A percentile compares a stretch with the other conserved stretches of the same genome.
Evolutionary conservation across 2,329 filamentous ascomycete species (phyloP).

Genomic region (Amylocarpus encephaloides): DNA sequence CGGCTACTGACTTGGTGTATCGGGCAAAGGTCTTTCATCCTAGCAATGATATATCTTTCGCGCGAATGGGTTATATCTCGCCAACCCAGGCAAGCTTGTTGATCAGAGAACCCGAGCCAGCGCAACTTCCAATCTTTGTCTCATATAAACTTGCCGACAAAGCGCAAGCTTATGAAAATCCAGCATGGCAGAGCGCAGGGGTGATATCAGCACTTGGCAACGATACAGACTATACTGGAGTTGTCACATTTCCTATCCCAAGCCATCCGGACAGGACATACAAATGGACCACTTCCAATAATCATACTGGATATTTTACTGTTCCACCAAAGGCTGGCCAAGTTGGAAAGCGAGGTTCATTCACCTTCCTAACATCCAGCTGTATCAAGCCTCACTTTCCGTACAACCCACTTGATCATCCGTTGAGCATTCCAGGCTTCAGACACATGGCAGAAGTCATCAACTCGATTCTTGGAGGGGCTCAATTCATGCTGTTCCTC

Average conservation of each 20-base stretch:
- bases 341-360: constrained; percentile 59
- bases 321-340: constrained; percentile 67
- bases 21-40: constrained; percentile 65
- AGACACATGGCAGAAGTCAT: constrained; percentile 68
- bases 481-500: constrained; percentile 75
- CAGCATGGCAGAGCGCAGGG: constrained; percentile 62
- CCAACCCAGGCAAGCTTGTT: constrained; percentile 72
- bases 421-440: constrained; percentile 76
- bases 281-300: constrained; percentile 80
- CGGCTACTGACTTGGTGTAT: constrained; percentile 73
- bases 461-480: constrained; percentile 52
- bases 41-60: constrained; percentile 72
- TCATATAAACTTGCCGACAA: constrained; percentile 54
- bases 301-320: constrained; percentile 75
- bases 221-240: constrained; percentile 75
- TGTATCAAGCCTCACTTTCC: constrained; percentile 91
- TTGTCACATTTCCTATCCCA: constrained; percentile 56
- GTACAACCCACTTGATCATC: constrained; percentile 77
- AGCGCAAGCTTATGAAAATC: constrained; percentile 46
- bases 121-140: constrained; percentile 68
- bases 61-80: constrained; percentile 81
- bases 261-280: constrained; percentile 69
- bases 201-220: constrained; percentile 60
- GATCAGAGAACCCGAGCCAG: constrained; percentile 73
- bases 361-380: constrained; percentile 87